Conservation (phyloP, 345 rosid species). For the Ricinus communis region DNA sequence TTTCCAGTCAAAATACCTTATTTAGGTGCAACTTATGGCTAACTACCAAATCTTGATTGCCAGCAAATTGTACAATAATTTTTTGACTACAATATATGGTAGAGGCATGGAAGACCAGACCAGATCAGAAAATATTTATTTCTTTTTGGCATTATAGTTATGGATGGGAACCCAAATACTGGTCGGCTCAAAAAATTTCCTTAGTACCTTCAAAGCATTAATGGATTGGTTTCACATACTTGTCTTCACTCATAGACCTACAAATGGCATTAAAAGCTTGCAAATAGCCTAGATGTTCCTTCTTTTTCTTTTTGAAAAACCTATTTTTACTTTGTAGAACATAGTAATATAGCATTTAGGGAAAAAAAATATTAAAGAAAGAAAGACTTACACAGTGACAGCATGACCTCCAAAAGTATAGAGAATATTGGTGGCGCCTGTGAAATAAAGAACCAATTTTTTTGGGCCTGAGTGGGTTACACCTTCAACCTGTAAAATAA, state of each 20-base stretch:
- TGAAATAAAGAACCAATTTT: conserved; percentile 66
- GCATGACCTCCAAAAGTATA: conserved; percentile 94
- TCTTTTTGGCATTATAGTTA: no score
- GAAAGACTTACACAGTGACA: conserved; percentile 69
- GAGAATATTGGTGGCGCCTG: conserved; percentile 86
- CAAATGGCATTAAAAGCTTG: not conserved
- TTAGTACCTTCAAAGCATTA: no score
- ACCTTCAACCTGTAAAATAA: conserved; percentile 45
- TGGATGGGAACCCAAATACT: no score
- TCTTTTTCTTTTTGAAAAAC: not conserved
- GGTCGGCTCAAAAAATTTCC: not conserved
- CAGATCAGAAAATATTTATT: no score
- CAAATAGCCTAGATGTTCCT: no score
- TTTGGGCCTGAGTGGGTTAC: conserved; percentile 65
- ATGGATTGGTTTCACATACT: not conserved
- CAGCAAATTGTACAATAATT: not conserved
- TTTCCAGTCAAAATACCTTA: not conserved
- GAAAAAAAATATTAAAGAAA: not conserved
- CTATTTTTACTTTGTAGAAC: not conserved
- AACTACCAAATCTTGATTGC: not conserved
- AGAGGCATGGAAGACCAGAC: not conserved
- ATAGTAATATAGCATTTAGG: not conserved
- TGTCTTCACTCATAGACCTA: not conserved
- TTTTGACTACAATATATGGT: not conserved
- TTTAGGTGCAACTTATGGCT: not conserved